phyloP scores from a whole-genome alignment of 768 basidiomycete genomes.

The Heimioporus sp. region DNA sequence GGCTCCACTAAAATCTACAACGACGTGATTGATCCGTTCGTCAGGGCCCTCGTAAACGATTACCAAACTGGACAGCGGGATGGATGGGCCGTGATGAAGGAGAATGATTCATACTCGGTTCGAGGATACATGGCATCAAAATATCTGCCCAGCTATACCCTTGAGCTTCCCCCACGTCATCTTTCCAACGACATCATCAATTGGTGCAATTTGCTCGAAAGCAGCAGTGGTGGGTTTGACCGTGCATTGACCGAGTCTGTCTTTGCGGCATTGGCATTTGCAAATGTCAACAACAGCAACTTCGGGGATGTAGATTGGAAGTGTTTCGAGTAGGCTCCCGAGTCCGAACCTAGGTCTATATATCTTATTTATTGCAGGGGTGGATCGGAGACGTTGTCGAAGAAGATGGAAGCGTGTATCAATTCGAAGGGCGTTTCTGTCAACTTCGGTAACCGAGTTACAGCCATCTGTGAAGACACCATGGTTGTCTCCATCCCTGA shows the following conservation, averaged over 20 bases:
- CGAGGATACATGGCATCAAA: constrained; percentile 25
- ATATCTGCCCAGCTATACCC: constrained; percentile 20
- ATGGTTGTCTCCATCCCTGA: constrained; percentile 8
- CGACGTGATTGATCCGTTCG: background rate
- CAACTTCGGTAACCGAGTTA: constrained; percentile 16
- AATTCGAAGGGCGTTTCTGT: constrained; percentile 1
- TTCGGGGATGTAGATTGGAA: constrained; percentile 22
- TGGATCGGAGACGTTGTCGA: constrained; percentile 22
- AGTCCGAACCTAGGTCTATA: background rate
- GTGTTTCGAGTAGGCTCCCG: constrained; percentile 29
- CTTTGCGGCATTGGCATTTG: constrained; percentile 30
- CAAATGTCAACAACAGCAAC: background rate
- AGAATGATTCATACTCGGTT: constrained; percentile 30
- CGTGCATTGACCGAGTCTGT: constrained; percentile 34
- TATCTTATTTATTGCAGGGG: constrained; percentile 12
- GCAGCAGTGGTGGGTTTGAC: constrained; percentile 33
- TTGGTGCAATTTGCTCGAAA: constrained; percentile 32
- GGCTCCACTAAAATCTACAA: background rate
- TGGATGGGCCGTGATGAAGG: constrained; percentile 28
- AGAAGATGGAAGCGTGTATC: constrained; percentile 22
- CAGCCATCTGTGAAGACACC: constrained; percentile 10
- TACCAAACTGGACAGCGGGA: constrained; percentile 6
- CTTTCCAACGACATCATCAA: constrained; percentile 26
- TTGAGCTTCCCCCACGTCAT: constrained; percentile 16
- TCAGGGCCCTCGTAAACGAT: constrained; percentile 15